Conservation (phyloP, 2,329 filamentous ascomycete genomes). For the Fusarium continuum region DNA sequence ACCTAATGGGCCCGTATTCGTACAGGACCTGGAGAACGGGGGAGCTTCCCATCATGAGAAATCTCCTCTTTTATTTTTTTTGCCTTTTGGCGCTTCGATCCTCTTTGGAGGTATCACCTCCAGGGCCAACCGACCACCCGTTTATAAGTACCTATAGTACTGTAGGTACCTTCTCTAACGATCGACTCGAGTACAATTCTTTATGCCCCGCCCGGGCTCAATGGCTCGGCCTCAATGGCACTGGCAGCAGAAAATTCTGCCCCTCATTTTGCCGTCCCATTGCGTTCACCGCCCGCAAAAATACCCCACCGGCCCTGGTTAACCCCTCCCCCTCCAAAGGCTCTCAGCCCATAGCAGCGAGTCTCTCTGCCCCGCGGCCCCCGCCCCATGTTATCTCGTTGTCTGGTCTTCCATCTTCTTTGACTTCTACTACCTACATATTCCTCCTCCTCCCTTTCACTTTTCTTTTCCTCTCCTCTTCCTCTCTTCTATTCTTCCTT, state of each 20-base stretch:
- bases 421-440: constrained; percentile 26
- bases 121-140: constrained; percentile 14
- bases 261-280: constrained; percentile 42
- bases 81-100: constrained; percentile 13
- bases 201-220: constrained; percentile 34
- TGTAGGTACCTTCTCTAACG: too few species aligned
- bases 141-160: constrained; percentile 25
- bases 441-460: constrained; percentile 35
- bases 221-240: constrained; percentile 28
- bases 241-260: constrained; percentile 43
- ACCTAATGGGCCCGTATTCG: constrained; percentile 34
- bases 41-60: constrained; percentile 30
- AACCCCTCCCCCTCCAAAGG: constrained; percentile 33
- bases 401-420: constrained; percentile 26
- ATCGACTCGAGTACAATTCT: constrained; percentile 10
- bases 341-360: constrained; percentile 15
- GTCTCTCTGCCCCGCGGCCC: constrained; percentile 37
- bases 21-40: constrained; percentile 24
- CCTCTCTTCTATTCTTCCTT: constrained; percentile 33
- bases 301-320: constrained; percentile 21
- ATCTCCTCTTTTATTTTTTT: constrained; percentile 28
- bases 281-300: constrained; percentile 40
- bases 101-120: constrained; percentile 5
- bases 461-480: constrained; percentile 29
- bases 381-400: constrained; percentile 39